Evolutionary conservation across 768 basidiomycete genomes (phyloP), one percentile per base, ranked within the genome.

Genomic region (Hericium erinaceus): DNA sequence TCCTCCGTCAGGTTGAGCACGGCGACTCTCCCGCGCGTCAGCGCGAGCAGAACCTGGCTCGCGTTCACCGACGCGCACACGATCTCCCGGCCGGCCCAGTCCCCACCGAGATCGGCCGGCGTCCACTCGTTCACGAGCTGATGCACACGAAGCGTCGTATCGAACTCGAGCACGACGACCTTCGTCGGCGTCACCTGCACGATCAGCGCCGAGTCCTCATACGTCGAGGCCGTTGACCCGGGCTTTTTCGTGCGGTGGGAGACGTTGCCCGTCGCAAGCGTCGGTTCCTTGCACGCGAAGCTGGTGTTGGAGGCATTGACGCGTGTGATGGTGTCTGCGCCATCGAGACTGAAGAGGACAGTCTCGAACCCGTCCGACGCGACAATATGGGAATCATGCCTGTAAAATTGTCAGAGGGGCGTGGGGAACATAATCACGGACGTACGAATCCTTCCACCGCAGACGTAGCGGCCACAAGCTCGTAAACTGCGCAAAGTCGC

Each of bases 181-280:
- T 77, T 80, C 16, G 71, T 73, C 4, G 79, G 70, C 1, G 89
- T 89, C 15, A 93, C 85, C 69, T 95, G 93, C 0, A 92, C 78
- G 8, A 86, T 75, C 4, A 81, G 69, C n/a, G 76, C 67, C 0
- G 84, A 83, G 52, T 80, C 72, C 10, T 65, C 68, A 55, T 79
- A 78, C 4, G 28, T 64, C 44, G n/a, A 67, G 52, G 58, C 57
- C 26, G 24, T 24, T 20, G 55, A 63, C 24, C 57, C 59, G 24
- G 16, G 59, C 41, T 44, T 61, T 51, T 40, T 63, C 55, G 63
- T 60, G 7, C 72, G 68, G 16, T 71, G 68, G 12, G 73, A 68
- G 44, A 92, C 72, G 57, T 85, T 87, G 3, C 79, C 75, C 38
- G 85, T 75, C 0, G 83, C 80, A 11, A 94, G 68, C 0, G 92